Base-by-base conservation (phyloP, 108 stramenopile species). In the Bacterosira constricta region DNA sequence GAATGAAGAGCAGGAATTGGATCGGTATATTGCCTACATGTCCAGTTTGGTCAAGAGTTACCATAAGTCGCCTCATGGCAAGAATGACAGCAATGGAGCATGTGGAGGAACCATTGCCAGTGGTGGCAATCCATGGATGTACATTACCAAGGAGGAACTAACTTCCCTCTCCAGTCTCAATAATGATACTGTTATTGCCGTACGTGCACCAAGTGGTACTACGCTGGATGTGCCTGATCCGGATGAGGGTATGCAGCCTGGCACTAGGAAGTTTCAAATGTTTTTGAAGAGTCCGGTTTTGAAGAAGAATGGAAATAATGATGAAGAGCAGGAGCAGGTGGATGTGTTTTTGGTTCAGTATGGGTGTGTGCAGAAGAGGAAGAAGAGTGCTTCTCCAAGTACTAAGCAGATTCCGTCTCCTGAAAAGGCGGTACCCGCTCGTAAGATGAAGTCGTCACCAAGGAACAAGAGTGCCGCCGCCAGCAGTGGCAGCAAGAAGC, bases 151-250 rank as follows among this genome's bases (percentile, higher is more conserved):
- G 41, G 69, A 79, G 12, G 90, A 90, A 39, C 82, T 95, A 10
- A 90, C 91, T 10, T 67, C 75, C 6, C 79, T 95, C 38, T 73
- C 83, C 12, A 46, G 63, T 8, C 90, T 91, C 50, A 49, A 52
- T 8, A 63, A 71, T 26, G 92, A 95, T 34, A 94, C 91, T 27
- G 90, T 97, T 45, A 93, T 97, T 81, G 97, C 93, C 18, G 91
- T 97, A 34, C 79, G 85, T 23, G 94, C 96, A 51, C 97, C 97
- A 26, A 45, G 87, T 7, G 95, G 95, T 0, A 97, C 95, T 2
- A 87, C 86, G 9, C 75, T 97, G 49, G 97, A 95, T 67, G 94
- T 96, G 27, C 94, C 92, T 0, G 84, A 96, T 75, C 93, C 94
- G 1, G 90, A 92, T 50, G 89, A 96, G 62, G 92, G 86, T 12